Base-by-base conservation (phyloP, 768 basidiomycete species). In the Sarcodon sp. region DNA sequence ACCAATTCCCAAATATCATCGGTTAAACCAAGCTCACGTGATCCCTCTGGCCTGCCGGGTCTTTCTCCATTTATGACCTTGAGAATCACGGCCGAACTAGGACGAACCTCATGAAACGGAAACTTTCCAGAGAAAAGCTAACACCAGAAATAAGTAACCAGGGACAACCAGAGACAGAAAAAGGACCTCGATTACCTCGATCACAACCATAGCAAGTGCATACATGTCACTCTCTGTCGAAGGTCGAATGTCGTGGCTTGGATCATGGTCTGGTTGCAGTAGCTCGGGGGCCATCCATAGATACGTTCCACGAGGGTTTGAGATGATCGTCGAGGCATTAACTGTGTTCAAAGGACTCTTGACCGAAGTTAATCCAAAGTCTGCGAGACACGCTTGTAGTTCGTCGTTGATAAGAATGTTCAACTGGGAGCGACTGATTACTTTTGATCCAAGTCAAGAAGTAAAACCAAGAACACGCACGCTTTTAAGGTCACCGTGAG, bases 221-320 rank as follows among this genome's bases (percentile, higher is more conserved):
- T 55, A 55, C 6, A 55, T 43, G 45, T 55, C 54, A 5, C 49
- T 47, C 7, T 50, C 34, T 45, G 43, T 47, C 44, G 33, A 52
- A 12, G 38, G 39, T 41, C 8, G 39, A 41, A 8, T 13, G 7
- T 7, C 16, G 15, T 41, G 7, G 8, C 13, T 47, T 8, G 36
- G 35, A 7, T 46, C 49, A 27, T 27, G 4, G 21, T 13, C 39
- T 11, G 33, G 15, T 6, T 27, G 13, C 45, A 53, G 35, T 12
- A 49, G 44, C 45, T 55, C 54, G 2, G 54, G 54, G 1, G 53
- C 36, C 50, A 51, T 55, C 52, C 53, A 55, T 13, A 46, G 47
- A 4, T 41, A 37, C 1, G 54, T 51, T 0, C 54, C 54, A 6
- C 46, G 33, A 15, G 9, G 21, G 3, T 13, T 12, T 27, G 21